Evolutionary conservation across 495 filamentous ascomycete species (phyloP).

Genomic region (Penicillium cosmopolitanum): DNA sequence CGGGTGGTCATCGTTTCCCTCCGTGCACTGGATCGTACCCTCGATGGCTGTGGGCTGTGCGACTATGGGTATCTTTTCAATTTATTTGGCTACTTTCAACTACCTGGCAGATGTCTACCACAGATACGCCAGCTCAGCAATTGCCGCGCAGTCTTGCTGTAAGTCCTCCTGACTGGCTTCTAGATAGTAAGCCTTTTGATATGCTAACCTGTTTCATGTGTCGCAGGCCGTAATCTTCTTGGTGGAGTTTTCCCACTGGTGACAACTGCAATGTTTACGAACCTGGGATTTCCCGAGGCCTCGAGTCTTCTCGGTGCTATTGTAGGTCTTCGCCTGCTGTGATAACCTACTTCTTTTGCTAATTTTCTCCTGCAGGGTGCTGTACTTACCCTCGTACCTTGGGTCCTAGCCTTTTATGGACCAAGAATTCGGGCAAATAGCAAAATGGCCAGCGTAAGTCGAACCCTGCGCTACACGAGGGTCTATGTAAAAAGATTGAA

Average conservation of each 20-base stretch:
- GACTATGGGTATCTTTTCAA: conserved; percentile 85
- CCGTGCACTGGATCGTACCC: conserved; percentile 78
- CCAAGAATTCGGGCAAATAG: conserved; percentile 76
- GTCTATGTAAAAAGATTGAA: not conserved
- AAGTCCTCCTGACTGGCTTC: conserved; percentile 3
- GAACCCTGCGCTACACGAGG: not conserved
- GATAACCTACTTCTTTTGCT: not conserved
- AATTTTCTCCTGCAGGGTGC: conserved; percentile 43
- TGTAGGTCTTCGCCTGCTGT: conserved; percentile 32
- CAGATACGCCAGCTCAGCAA: conserved; percentile 78
- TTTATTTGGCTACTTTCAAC: conserved; percentile 92
- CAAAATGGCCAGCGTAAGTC: conserved; percentile 60
- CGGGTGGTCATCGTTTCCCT: conserved; percentile 69
- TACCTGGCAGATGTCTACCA: conserved; percentile 94
- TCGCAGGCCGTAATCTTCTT: conserved; percentile 72
- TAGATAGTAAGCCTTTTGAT: not conserved
- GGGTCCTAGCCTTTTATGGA: conserved; percentile 82
- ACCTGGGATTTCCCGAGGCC: conserved; percentile 72
- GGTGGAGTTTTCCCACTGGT: conserved; percentile 84
- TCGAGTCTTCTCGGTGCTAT: conserved; percentile 78
- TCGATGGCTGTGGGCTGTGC: conserved; percentile 70
- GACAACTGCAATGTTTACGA: conserved; percentile 69
- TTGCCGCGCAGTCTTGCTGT: conserved; percentile 86
- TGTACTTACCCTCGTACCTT: conserved; percentile 77
- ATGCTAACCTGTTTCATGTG: conserved; percentile 4